These are phyloP conservation scores for Rosa persica DNA, from an alignment of 306 rosid species.

Conservation along the genomic window DNA sequence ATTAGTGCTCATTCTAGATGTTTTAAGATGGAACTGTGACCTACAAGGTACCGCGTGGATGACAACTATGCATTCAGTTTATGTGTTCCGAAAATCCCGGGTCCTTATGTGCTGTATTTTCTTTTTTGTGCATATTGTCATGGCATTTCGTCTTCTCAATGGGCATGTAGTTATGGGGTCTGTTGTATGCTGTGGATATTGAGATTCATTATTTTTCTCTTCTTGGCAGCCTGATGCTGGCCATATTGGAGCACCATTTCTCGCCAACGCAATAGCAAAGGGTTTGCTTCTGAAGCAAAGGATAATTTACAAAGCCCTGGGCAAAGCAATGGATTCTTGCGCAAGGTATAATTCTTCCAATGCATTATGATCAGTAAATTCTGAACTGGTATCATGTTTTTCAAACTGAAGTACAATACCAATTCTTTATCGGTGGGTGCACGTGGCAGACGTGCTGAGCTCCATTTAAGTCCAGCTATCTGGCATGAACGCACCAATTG, in stretches of 20 bases:
- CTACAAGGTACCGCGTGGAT: constrained; percentile 7
- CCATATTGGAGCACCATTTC: constrained; percentile 44
- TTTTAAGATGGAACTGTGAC: constrained; percentile 15
- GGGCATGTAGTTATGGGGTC: background rate
- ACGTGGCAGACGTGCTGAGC: background rate
- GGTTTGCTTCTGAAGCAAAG: constrained; percentile 56
- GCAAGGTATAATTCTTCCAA: constrained; percentile 59
- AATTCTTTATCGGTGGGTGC: background rate
- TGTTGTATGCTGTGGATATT: constrained; percentile 18
- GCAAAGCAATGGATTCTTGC: constrained; percentile 56
- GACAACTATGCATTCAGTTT: constrained; percentile 13
- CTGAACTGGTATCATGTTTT: background rate
- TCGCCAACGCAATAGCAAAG: constrained; percentile 43
- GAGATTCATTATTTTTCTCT: constrained; percentile 25
- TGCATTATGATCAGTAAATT: constrained; percentile 7
- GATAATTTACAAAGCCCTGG: constrained; percentile 54
- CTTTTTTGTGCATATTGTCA: background rate
- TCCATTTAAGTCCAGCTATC: background rate
- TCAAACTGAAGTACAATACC: background rate
- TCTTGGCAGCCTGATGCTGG: constrained; percentile 55
- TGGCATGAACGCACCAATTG: background rate
- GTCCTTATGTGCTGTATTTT: background rate
- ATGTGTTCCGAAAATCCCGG: constrained; percentile 6
- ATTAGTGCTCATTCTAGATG: constrained; percentile 8
- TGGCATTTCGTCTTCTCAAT: background rate